Percentiles rank a stretch among this genome's conserved stretches.
phyloP scores from a whole-genome alignment of 176 grass and related monocot species.

The Musa itinerans region DNA sequence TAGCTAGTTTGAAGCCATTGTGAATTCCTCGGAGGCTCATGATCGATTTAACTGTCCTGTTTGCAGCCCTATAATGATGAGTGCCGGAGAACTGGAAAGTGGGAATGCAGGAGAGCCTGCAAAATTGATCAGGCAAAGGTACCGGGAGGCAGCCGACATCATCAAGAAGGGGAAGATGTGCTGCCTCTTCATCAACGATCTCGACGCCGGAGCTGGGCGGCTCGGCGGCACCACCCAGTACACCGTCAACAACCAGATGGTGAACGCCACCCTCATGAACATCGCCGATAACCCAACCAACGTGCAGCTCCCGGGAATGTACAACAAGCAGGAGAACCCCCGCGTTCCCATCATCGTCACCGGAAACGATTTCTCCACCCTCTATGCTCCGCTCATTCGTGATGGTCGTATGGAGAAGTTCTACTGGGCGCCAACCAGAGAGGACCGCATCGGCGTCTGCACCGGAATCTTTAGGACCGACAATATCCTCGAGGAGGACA shows the following conservation, averaged over 20 bases:
- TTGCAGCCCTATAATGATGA: constrained; percentile 19
- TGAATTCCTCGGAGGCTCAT: too few relatives aligned
- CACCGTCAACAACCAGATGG: constrained; percentile 26
- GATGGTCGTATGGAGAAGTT: constrained; percentile 22
- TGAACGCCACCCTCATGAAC: constrained; percentile 24
- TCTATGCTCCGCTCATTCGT: constrained; percentile 16
- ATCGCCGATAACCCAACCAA: constrained; percentile 22
- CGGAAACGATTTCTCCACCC: constrained; percentile 19
- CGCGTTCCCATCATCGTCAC: constrained; percentile 22
- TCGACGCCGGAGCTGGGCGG: constrained; percentile 15
- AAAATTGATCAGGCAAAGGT: constrained; percentile 12
- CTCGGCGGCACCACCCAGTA: constrained; percentile 19
- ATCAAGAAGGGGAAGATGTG: constrained; percentile 22
- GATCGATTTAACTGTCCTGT: not conserved
- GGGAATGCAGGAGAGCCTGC: constrained; percentile 20
- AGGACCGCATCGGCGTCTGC: constrained; percentile 23
- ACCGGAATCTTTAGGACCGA: constrained; percentile 10
- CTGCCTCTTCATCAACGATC: constrained; percentile 25
- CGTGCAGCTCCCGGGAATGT: constrained; percentile 20
- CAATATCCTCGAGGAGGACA: not conserved
- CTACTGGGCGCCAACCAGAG: constrained; percentile 17
- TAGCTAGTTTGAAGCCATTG: too few relatives aligned
- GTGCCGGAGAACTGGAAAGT: constrained; percentile 19
- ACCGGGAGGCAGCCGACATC: constrained; percentile 9
- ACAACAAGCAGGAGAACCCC: constrained; percentile 23